Evolutionary conservation across 805 yeast species (phyloP).

Genomic region (Candida ponderosae): DNA sequence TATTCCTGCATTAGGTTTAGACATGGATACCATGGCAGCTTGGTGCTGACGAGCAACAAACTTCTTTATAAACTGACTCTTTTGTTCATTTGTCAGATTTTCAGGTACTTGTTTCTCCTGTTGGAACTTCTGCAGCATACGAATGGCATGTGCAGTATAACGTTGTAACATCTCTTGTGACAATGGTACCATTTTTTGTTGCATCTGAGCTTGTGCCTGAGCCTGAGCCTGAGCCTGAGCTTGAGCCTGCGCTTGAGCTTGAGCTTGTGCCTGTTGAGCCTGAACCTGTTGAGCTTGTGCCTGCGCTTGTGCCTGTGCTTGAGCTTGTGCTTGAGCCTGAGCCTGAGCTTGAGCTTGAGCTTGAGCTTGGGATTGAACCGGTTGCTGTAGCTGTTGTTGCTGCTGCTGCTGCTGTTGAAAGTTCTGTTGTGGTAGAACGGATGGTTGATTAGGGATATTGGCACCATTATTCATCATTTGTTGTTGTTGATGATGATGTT

Average conservation of each 20-base stretch:
- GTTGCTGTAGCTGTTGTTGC: conserved; percentile 14
- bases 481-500: conserved; percentile 5
- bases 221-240: conserved; percentile 13
- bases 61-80: conserved; percentile 14
- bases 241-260: conserved; percentile 10
- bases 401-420: conserved; percentile 17
- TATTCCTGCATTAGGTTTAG: too few species aligned
- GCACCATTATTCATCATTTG: conserved; percentile 2
- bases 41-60: conserved; percentile 19
- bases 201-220: conserved; percentile 12
- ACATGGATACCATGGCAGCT: conserved; percentile 3
- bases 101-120: conserved; percentile 16
- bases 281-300: too few species aligned
- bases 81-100: conserved; percentile 16
- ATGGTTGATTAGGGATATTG: conserved; percentile 23
- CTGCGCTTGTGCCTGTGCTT: conserved; percentile 2
- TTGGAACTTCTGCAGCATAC: conserved; percentile 15
- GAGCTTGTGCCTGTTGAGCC: conserved; percentile 15
- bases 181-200: conserved; percentile 3
- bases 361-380: conserved; percentile 19
- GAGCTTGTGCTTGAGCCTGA: conserved; percentile 16
- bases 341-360: conserved; percentile 9
- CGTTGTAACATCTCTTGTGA: conserved; percentile 13
- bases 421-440: conserved; percentile 23
- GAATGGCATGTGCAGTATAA: conserved; percentile 16